Base-by-base conservation (phyloP, 495 filamentous ascomycete genomes). In the Eremomyces bilateralis region DNA sequence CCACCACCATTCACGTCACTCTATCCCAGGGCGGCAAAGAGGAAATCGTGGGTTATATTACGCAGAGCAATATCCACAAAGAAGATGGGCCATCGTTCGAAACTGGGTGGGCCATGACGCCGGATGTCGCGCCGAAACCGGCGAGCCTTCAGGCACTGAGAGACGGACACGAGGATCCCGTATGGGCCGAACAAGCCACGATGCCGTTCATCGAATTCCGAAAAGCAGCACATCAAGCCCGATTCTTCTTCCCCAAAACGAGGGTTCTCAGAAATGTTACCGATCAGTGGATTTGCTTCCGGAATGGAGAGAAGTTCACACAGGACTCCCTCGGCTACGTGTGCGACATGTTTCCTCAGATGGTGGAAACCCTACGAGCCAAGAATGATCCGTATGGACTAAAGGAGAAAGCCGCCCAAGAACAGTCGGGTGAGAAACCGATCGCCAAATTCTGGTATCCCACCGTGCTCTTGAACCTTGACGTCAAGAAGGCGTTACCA, bases 371-470 rank as follows among this genome's bases (percentile, higher is more conserved):
- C 33, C 50, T 47, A 33, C 27, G 40, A 19, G 36, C 44, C 29
- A 31, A 43, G 10, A 36, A 39, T 15, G 45, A 44, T 33, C 38
- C 15, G 38, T 30, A 50, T 36, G 20, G 58, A 55, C 12, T 67
- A 4, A 58, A 68, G 38, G 56, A 53, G 3, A 47, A 58, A 39
- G 40, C 39, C 11, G 43, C 30, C 31, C 32, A 50, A 19, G 49
- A 56, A 46, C 29, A 45, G 30, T 42, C 44, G 20, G 33, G 34
- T 24, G 22, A 20, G 4, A 40, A 34, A 34, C 27, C 31, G 15
- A 53, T 36, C 29, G 53, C 52, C 5, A 53, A 52, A 33, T 64
- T 62, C 44, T 85, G 81, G 81, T 85, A 83, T 54, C 80, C 78
- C 0, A 90, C 79, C 2, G 53, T 88, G 12, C 59, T 74, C 15